Evolutionary conservation across 2,329 filamentous ascomycete genomes (phyloP).

Genomic region (Colletotrichum sp.): DNA sequence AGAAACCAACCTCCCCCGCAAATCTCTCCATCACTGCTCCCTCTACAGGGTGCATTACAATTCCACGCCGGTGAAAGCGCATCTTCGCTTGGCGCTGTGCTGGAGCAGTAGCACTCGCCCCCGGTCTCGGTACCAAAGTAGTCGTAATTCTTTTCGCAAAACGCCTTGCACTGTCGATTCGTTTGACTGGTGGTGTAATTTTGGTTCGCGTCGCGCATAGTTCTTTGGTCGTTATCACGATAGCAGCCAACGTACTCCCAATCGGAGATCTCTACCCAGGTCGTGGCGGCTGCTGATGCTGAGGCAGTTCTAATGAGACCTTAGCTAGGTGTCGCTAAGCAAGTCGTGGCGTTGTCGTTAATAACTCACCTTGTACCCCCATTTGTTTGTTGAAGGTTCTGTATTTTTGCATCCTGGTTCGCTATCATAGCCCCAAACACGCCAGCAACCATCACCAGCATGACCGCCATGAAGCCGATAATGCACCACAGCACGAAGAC

Average conservation of each 20-base stretch:
- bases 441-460: background rate
- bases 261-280: background rate
- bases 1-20: background rate
- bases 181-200: background rate
- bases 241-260: background rate
- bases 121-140: background rate
- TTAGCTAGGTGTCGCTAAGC: background rate
- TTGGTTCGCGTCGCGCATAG: background rate
- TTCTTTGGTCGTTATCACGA: background rate
- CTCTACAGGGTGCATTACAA: background rate
- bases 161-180: background rate
- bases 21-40: background rate
- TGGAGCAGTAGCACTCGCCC: background rate
- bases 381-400: background rate
- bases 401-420: background rate
- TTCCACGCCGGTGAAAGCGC: background rate
- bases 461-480: background rate
- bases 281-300: background rate
- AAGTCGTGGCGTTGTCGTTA: background rate
- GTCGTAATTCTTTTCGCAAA: background rate
- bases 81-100: background rate
- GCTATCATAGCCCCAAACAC: background rate
- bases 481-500: background rate
- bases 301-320: background rate
- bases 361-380: background rate